These are phyloP conservation scores for Colletotrichum spaethianum DNA, from an alignment of 2,329 filamentous ascomycete genomes.

Conservation along the genomic window DNA sequence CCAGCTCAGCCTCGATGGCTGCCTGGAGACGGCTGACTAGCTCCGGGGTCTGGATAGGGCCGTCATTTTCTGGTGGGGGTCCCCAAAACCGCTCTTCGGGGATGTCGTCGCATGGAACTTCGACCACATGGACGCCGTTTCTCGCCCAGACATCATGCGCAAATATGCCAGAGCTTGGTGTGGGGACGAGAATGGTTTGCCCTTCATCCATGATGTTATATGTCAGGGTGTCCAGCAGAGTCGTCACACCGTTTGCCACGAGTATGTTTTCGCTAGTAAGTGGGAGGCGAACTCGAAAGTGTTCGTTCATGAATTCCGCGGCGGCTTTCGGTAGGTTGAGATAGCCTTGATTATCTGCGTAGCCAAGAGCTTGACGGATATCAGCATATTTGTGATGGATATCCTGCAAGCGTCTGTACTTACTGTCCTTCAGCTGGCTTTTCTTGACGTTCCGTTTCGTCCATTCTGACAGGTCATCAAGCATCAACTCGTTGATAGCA, in stretches of 20 bases:
- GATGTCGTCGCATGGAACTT: constrained; percentile 35
- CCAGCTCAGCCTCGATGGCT: constrained; percentile 10
- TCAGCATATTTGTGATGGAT: background rate
- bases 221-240: constrained; percentile 6
- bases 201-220: constrained; percentile 16
- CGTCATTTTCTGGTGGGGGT: background rate
- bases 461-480: constrained; percentile 22
- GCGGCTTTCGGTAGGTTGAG: background rate
- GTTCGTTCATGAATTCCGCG: constrained; percentile 25
- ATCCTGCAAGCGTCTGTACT: background rate
- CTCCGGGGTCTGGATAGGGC: background rate
- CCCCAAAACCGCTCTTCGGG: constrained; percentile 25
- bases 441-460: constrained; percentile 28
- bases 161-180: constrained; percentile 9
- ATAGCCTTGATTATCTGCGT: background rate
- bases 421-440: constrained; percentile 3
- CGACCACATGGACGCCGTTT: constrained; percentile 14
- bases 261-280: constrained; percentile 19
- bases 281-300: constrained; percentile 24
- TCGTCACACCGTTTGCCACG: background rate
- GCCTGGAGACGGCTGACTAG: constrained; percentile 7
- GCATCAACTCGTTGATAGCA: constrained; percentile 26
- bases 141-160: constrained; percentile 9
- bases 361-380: background rate
- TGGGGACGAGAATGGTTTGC: constrained; percentile 23